Percentiles rank a stretch among this genome's conserved stretches.
Conservation (phyloP, 768 basidiomycete species). For the Mycena galericulata region DNA sequence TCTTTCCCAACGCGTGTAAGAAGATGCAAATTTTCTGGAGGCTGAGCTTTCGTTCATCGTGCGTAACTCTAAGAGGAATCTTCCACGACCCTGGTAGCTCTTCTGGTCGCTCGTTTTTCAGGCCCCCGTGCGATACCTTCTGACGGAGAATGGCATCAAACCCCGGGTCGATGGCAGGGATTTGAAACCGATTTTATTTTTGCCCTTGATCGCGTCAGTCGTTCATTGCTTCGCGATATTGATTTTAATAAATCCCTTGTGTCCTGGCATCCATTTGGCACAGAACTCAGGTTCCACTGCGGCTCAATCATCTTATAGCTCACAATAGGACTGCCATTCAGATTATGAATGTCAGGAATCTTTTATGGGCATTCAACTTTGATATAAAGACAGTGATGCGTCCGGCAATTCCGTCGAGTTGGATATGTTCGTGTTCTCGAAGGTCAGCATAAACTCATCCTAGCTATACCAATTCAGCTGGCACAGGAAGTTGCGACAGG, state of each 20-base stretch:
- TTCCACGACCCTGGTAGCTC: conserved; percentile 26
- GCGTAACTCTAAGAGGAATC: conserved; percentile 5
- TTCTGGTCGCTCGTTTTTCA: background rate
- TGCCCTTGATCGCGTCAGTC: conserved; percentile 17
- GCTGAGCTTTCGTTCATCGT: no score
- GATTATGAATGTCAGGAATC: conserved; percentile 41
- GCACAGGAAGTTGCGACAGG: conserved; percentile 27
- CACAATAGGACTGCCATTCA: background rate
- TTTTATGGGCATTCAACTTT: conserved; percentile 48
- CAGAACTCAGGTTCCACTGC: background rate
- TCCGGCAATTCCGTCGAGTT: conserved; percentile 20
- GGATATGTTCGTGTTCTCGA: conserved; percentile 30
- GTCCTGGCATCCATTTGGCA: conserved; percentile 23
- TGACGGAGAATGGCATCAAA: conserved; percentile 21
- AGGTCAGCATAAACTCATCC: background rate
- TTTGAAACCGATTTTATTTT: conserved; percentile 9
- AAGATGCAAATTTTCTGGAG: background rate
- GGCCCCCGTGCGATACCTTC: conserved; percentile 22
- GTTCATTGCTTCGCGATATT: no score
- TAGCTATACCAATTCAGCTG: background rate
- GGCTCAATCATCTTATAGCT: background rate
- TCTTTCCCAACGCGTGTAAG: conserved; percentile 29
- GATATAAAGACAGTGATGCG: conserved; percentile 1
- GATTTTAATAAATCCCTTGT: no score
- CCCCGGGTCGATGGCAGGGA: conserved; percentile 24